These are phyloP conservation scores for Blastobotrys ciferrii DNA, from an alignment of 1,139 yeast genomes.

Conservation along the genomic window DNA sequence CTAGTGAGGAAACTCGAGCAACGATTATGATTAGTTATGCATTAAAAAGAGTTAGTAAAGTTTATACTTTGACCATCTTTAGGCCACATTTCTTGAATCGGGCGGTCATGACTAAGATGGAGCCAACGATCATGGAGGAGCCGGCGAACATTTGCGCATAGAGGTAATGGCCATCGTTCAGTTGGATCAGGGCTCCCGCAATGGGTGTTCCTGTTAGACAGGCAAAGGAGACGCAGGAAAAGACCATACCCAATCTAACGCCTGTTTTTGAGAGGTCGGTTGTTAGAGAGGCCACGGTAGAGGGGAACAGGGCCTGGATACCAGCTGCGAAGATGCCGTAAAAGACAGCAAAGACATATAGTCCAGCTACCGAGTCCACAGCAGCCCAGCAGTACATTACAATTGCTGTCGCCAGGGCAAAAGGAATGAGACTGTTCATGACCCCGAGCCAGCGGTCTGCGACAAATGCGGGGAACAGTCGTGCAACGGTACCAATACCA, in stretches of 20 bases:
- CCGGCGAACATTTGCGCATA: slow-evolving; percentile 24
- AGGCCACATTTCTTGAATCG: background rate
- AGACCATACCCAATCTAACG: slow-evolving; percentile 58
- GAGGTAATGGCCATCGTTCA: slow-evolving; percentile 23
- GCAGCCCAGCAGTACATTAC: slow-evolving; percentile 42
- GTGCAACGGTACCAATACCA: slow-evolving; percentile 13
- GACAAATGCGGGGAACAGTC: slow-evolving; percentile 48
- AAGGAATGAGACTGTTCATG: slow-evolving; percentile 42
- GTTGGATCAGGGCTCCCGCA: slow-evolving; percentile 46
- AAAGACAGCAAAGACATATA: slow-evolving; percentile 40
- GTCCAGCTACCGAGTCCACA: slow-evolving; percentile 45
- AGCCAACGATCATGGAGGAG: background rate
- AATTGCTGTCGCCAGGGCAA: slow-evolving; percentile 19
- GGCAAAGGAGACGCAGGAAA: slow-evolving; percentile 53
- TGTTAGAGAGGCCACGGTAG: slow-evolving; percentile 49
- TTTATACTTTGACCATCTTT: background rate
- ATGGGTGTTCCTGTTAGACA: slow-evolving; percentile 54
- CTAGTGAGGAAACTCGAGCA: too few relatives aligned
- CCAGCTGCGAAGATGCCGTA: slow-evolving; percentile 53
- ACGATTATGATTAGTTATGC: background rate
- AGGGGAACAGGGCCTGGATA: slow-evolving; percentile 44
- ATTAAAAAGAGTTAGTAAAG: background rate
- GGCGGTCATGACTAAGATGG: background rate
- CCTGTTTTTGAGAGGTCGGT: slow-evolving; percentile 39
- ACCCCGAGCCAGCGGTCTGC: slow-evolving; percentile 47